phyloP scores from a whole-genome alignment of 1,139 yeast species.

The Candida sojae region DNA sequence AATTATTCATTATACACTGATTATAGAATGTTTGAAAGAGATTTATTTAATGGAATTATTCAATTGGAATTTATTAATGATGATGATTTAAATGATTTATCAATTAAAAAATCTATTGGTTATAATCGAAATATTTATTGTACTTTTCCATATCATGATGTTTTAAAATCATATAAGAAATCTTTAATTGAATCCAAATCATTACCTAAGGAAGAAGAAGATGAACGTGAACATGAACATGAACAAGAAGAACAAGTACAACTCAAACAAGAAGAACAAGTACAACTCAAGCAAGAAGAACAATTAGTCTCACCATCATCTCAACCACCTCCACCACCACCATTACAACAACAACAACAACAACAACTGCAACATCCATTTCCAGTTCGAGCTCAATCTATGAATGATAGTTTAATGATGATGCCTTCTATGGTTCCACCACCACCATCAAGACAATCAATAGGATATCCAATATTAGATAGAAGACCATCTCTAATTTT shows the following conservation, averaged over 20 bases:
- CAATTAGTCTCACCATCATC: too few relatives aligned
- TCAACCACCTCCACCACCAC: too few relatives aligned
- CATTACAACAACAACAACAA: conserved; percentile 1
- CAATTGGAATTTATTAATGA: conserved; percentile 21
- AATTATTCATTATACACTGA: conserved; percentile 50
- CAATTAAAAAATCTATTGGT: conserved; percentile 2
- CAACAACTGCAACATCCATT: background rate
- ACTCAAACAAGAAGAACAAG: background rate
- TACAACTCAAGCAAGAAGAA: too few relatives aligned
- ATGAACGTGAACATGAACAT: background rate
- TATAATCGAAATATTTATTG: conserved; percentile 18
- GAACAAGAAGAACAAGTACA: background rate
- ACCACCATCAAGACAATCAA: conserved; percentile 2
- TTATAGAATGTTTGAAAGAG: conserved; percentile 52
- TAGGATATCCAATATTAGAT: background rate
- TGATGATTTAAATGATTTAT: conserved; percentile 6
- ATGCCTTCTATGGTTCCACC: too few relatives aligned
- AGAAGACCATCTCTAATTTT: conserved; percentile 2
- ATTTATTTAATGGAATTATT: conserved; percentile 50
- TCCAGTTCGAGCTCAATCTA: conserved; percentile 1
- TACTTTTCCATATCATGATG: conserved; percentile 25
- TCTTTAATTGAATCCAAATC: conserved; percentile 10
- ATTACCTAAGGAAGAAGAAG: background rate
- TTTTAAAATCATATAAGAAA: conserved; percentile 19
- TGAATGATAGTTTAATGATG: conserved; percentile 3